Percentiles rank a stretch among this genome's conserved stretches.
These are phyloP conservation scores for Salix suchowensis DNA, from an alignment of 345 rosid genomes.

Conservation along the genomic window DNA sequence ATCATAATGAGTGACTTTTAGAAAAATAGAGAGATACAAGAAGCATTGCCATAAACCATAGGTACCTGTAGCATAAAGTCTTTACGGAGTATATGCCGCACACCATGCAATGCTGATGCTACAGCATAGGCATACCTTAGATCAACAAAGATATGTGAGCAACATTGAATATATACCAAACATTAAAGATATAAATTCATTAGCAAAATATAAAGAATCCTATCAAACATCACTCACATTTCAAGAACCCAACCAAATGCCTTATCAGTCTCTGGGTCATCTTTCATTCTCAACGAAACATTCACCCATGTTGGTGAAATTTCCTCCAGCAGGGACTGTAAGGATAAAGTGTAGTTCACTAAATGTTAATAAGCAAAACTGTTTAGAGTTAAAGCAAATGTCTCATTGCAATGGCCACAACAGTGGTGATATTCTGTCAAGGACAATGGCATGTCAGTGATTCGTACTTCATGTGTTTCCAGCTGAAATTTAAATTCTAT, in stretches of 20 bases:
- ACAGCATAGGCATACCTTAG: slow-evolving; percentile 95
- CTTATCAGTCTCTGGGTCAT: slow-evolving; percentile 91
- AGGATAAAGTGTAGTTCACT: slow-evolving; percentile 1
- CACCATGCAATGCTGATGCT: slow-evolving; percentile 94
- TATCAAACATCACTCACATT: slow-evolving; percentile 54
- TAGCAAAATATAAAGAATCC: slow-evolving; percentile 12
- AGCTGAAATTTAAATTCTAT: neutral
- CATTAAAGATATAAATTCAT: slow-evolving; percentile 3
- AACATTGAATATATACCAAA: neutral
- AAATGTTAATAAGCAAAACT: neutral
- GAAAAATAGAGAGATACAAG: neutral
- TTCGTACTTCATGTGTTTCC: neutral
- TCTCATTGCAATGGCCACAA: neutral
- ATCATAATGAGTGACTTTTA: neutral
- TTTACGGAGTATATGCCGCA: slow-evolving; percentile 70
- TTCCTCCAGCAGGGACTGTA: slow-evolving; percentile 65
- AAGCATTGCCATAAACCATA: slow-evolving; percentile 5
- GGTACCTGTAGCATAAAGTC: slow-evolving; percentile 97
- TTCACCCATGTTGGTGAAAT: slow-evolving; percentile 99
- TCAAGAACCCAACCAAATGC: slow-evolving; percentile 98
- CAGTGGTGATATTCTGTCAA: neutral
- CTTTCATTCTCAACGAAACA: slow-evolving; percentile 83
- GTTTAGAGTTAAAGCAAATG: neutral
- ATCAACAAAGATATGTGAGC: slow-evolving; percentile 14
- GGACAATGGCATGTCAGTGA: neutral